Percentiles rank a stretch among this genome's conserved stretches.
phyloP scores from a whole-genome alignment of 768 basidiomycete genomes.

The Leccinellum rugosiceps region DNA sequence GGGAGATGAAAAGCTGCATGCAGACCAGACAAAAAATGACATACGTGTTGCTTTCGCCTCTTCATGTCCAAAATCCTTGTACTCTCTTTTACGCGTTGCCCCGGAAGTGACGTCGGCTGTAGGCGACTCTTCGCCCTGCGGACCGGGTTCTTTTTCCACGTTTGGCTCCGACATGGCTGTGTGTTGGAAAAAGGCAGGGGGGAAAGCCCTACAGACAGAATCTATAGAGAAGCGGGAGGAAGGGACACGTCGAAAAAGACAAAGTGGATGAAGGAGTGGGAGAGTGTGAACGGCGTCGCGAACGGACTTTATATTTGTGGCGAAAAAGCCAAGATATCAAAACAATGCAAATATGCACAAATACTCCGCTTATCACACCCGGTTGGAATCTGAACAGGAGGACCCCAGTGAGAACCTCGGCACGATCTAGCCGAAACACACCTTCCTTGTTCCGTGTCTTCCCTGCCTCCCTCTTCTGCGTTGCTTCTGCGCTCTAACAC shows the following conservation, averaged over 20 bases:
- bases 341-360: constrained; percentile 24
- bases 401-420: constrained; percentile 26
- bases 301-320: constrained; percentile 35
- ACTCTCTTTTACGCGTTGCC: constrained; percentile 70
- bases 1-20: constrained; percentile 1
- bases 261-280: constrained; percentile 30
- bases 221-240: constrained; percentile 21
- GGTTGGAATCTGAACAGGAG: constrained; percentile 22
- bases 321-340: constrained; percentile 27
- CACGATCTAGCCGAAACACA: constrained; percentile 9
- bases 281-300: constrained; percentile 25
- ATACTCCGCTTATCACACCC: constrained; percentile 22
- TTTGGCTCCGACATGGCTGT: constrained; percentile 35
- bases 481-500: constrained; percentile 13
- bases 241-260: constrained; percentile 6
- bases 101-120: constrained; percentile 19
- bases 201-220: constrained; percentile 27
- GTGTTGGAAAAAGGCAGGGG: neutral
- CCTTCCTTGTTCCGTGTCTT: constrained; percentile 17
- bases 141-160: constrained; percentile 67
- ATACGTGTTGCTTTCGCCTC: constrained; percentile 63
- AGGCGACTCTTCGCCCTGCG: constrained; percentile 47
- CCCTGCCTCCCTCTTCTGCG: constrained; percentile 10
- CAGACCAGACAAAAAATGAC: constrained; percentile 24
- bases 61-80: constrained; percentile 83